Percentiles rank a stretch among this genome's conserved stretches.
These are phyloP conservation scores for Triticum timopheevii DNA, from an alignment of 176 grass and related monocot species.

Conservation along the genomic window DNA sequence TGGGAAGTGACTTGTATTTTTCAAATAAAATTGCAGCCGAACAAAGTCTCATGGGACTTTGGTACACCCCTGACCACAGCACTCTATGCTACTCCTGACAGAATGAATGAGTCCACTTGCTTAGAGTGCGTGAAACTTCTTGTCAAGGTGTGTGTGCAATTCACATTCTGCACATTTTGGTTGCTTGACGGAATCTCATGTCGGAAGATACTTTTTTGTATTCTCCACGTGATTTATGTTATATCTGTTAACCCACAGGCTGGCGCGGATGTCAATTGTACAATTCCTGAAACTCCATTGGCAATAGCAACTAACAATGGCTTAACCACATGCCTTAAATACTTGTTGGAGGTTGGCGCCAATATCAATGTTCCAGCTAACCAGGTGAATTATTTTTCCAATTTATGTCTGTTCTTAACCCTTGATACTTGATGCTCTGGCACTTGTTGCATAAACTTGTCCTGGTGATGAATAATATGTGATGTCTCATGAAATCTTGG, in stretches of 20 bases:
- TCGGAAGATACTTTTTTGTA: neutral
- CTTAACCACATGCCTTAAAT: constrained; percentile 9
- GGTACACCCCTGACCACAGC: neutral
- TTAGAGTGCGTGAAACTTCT: constrained; percentile 6
- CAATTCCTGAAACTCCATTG: constrained; percentile 25
- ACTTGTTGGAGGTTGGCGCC: constrained; percentile 19
- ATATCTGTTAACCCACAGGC: neutral
- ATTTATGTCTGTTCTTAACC: neutral
- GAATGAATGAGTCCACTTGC: neutral
- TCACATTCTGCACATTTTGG: neutral
- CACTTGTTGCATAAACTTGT: neutral
- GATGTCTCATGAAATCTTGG: neutral
- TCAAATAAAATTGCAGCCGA: constrained; percentile 9
- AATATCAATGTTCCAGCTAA: neutral
- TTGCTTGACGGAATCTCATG: neutral
- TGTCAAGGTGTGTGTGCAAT: neutral
- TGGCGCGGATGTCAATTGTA: constrained; percentile 17
- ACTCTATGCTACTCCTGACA: constrained; percentile 15
- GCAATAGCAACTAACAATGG: constrained; percentile 30
- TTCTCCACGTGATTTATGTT: neutral
- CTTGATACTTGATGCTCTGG: constrained; percentile 7
- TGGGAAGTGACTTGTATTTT: neutral
- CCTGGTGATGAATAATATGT: neutral
- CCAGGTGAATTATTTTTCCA: neutral
- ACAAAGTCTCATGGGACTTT: constrained; percentile 12